Conservation (phyloP, 768 basidiomycete genomes). For the Megacollybia marginata region DNA sequence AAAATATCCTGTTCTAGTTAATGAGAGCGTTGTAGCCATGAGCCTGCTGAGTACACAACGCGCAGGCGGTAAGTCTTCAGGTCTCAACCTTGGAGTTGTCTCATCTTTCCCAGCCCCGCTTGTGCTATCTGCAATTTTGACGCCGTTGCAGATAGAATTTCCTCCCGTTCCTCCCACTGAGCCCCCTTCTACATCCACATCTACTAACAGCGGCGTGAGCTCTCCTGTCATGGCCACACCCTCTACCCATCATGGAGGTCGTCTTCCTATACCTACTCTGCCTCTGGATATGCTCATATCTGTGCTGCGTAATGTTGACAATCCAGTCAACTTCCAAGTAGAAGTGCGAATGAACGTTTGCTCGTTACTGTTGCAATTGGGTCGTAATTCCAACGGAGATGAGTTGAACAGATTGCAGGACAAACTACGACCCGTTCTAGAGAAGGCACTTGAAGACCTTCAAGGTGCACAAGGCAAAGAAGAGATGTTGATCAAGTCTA, state of each 20-base stretch:
- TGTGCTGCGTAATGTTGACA: slow-evolving; percentile 52
- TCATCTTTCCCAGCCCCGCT: slow-evolving; percentile 38
- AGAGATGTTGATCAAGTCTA: slow-evolving; percentile 32
- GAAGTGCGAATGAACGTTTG: slow-evolving; percentile 77
- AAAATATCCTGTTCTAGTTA: slow-evolving; percentile 79
- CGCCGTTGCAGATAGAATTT: slow-evolving; percentile 38
- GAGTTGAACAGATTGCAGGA: slow-evolving; percentile 45
- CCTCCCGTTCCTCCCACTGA: slow-evolving; percentile 21
- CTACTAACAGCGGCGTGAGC: slow-evolving; percentile 34
- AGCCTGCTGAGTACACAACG: slow-evolving; percentile 65
- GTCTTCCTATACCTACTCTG: slow-evolving; percentile 38
- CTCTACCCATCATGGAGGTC: slow-evolving; percentile 23
- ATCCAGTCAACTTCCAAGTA: slow-evolving; percentile 51
- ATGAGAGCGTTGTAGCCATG: slow-evolving; percentile 82
- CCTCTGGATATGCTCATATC: slow-evolving; percentile 63
- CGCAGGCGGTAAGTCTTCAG: slow-evolving; percentile 45
- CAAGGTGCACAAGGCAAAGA: slow-evolving; percentile 30
- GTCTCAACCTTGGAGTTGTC: slow-evolving; percentile 2
- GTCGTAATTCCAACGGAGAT: slow-evolving; percentile 41
- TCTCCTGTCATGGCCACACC: slow-evolving; percentile 42
- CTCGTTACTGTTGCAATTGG: slow-evolving; percentile 60
- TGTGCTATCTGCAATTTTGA: slow-evolving; percentile 53
- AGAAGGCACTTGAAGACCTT: slow-evolving; percentile 33
- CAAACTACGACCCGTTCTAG: slow-evolving; percentile 39
- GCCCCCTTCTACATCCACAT: slow-evolving; percentile 30